phyloP scores from a whole-genome alignment of 495 filamentous ascomycete genomes.

The Penicillium goetzii region DNA sequence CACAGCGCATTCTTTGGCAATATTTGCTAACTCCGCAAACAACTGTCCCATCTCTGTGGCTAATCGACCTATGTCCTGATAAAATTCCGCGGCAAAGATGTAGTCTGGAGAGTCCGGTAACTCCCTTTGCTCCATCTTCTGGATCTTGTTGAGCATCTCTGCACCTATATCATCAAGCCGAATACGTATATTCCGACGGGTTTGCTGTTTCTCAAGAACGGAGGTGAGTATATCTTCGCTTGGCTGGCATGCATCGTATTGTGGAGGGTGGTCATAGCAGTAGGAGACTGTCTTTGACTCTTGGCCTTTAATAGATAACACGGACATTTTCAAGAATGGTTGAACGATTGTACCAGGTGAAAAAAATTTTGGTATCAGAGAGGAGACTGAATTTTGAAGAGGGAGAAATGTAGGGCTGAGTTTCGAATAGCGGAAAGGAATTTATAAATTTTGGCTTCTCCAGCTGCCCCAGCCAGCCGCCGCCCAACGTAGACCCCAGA shows the following conservation, averaged over 20 bases:
- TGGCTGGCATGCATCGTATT: slow-evolving; percentile 17
- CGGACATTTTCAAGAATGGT: slow-evolving; percentile 3
- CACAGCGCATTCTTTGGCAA: slow-evolving; percentile 12
- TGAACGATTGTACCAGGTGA: background rate
- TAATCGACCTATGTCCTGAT: background rate
- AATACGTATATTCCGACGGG: background rate
- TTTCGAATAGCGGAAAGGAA: background rate
- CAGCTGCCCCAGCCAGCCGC: slow-evolving; percentile 10
- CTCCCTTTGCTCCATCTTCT: too few species aligned
- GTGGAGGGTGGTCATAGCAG: slow-evolving; percentile 14
- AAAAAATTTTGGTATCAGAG: background rate
- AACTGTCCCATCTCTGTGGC: slow-evolving; percentile 6
- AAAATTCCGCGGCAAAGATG: background rate
- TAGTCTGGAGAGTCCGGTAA: background rate
- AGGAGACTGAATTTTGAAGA: background rate
- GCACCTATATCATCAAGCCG: background rate
- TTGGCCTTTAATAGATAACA: slow-evolving; percentile 13
- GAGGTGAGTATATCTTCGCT: slow-evolving; percentile 14
- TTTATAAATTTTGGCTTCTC: background rate
- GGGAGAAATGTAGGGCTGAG: background rate
- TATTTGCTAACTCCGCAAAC: slow-evolving; percentile 1
- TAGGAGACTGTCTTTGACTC: slow-evolving; percentile 8
- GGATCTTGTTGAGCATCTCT: background rate
- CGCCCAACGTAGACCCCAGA: slow-evolving; percentile 7
- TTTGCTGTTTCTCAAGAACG: slow-evolving; percentile 10